These are phyloP conservation scores for Solanum virginianum DNA, from an alignment of 257 asterid genomes.

Conservation along the genomic window DNA sequence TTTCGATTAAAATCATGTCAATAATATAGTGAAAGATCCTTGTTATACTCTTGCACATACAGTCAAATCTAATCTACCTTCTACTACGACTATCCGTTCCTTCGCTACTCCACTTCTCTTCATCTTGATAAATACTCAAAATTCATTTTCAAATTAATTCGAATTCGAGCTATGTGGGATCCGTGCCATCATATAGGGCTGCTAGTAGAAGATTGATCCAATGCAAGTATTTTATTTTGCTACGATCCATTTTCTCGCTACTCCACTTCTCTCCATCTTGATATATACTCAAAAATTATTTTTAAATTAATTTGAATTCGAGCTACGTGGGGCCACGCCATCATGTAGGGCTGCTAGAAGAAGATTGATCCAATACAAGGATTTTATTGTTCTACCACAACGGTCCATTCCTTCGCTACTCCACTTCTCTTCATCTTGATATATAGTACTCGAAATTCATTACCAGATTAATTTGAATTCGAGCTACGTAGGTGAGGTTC, in stretches of 20 bases:
- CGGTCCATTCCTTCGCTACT: too few species aligned
- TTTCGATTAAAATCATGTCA: neutral
- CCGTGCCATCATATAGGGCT: neutral
- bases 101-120: neutral
- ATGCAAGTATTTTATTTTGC: neutral
- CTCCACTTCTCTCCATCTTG: neutral
- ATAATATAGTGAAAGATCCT: neutral
- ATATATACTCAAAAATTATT: neutral
- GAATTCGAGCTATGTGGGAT: neutral
- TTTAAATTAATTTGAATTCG: neutral
- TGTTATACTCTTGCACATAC: neutral
- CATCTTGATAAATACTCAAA: neutral
- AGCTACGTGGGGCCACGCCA: neutral
- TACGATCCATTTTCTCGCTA: fast-evolving
- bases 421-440: too few species aligned
- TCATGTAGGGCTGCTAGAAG: neutral
- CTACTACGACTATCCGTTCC: neutral
- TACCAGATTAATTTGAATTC: neutral
- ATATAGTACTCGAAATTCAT: too few species aligned
- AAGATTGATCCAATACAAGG: too few species aligned
- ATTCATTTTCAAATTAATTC: neutral
- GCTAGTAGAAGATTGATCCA: neutral
- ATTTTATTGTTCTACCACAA: too few species aligned
- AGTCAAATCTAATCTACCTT: neutral
- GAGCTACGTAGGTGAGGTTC: neutral